Percentiles rank a stretch among this genome's conserved stretches.
Conservation (phyloP, 73 alveolate species). For the Strombidium stylifer region DNA sequence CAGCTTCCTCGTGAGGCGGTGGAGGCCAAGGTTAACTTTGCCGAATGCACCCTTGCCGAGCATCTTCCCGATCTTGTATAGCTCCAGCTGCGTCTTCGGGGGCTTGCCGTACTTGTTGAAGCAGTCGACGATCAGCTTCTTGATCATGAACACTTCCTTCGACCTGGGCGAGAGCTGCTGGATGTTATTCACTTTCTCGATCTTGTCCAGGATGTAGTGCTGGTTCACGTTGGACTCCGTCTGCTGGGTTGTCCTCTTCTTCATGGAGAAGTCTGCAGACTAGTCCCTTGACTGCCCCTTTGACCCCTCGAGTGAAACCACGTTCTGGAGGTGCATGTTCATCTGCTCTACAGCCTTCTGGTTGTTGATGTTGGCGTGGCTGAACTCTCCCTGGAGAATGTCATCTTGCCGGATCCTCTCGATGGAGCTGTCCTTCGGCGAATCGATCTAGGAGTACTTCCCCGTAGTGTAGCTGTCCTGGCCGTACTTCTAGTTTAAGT, state of each 20-base stretch:
- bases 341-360: conserved; percentile 19
- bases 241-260: not conserved
- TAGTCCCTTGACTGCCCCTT: no score
- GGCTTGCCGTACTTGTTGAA: conserved; percentile 9
- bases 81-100: conserved; percentile 23
- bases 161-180: no score
- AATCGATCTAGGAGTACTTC: no score
- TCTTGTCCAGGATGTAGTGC: not conserved
- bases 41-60: conserved; percentile 52
- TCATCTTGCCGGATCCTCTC: no score
- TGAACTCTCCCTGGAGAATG: no score
- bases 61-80: conserved; percentile 39
- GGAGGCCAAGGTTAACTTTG: conserved; percentile 32
- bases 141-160: conserved; percentile 9
- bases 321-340: not conserved
- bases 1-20: conserved; percentile 18
- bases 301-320: conserved; percentile 3
- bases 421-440: no score
- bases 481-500: no score
- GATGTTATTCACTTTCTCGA: no score
- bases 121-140: conserved; percentile 21
- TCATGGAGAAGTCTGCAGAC: no score
- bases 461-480: no score
- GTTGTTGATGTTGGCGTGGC: no score
- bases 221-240: not conserved